Evolutionary conservation across 257 asterid genomes (phyloP).

Genomic region (Ehretia macrophylla): DNA sequence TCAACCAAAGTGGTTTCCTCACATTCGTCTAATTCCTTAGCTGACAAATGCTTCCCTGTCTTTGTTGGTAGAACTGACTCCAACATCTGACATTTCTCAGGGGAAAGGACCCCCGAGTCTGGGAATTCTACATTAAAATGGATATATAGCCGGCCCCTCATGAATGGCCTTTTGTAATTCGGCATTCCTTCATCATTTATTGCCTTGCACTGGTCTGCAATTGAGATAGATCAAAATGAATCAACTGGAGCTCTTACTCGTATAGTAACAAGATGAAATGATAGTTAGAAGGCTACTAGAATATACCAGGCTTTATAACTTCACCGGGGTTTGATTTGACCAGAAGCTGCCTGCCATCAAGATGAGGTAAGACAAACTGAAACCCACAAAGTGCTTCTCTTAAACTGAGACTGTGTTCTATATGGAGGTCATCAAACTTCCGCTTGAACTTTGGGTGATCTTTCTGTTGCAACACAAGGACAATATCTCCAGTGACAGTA

Average conservation of each 20-base stretch:
- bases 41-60: background rate
- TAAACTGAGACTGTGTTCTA: slow-evolving; percentile 29
- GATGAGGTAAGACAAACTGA: slow-evolving; percentile 30
- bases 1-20: slow-evolving; percentile 25
- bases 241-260: background rate
- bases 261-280: background rate
- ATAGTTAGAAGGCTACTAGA: background rate
- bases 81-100: slow-evolving; percentile 8
- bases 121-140: slow-evolving; percentile 37
- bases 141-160: slow-evolving; percentile 32
- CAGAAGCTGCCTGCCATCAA: slow-evolving; percentile 32
- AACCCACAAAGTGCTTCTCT: slow-evolving; percentile 35
- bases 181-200: slow-evolving; percentile 42
- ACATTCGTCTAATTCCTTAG: slow-evolving; percentile 17
- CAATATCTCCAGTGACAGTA: slow-evolving; percentile 16
- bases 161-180: slow-evolving; percentile 25
- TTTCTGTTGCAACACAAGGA: slow-evolving; percentile 19
- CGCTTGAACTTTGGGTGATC: slow-evolving; percentile 20
- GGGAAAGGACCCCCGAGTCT: slow-evolving; percentile 21
- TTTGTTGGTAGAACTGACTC: slow-evolving; percentile 12
- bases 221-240: background rate
- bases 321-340: slow-evolving; percentile 34
- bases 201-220: slow-evolving; percentile 37
- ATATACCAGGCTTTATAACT: slow-evolving; percentile 33
- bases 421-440: slow-evolving; percentile 23